Evolutionary conservation across 371 early-diverging fungal species (phyloP).

Genomic region (Rhizomucor pusillus): DNA sequence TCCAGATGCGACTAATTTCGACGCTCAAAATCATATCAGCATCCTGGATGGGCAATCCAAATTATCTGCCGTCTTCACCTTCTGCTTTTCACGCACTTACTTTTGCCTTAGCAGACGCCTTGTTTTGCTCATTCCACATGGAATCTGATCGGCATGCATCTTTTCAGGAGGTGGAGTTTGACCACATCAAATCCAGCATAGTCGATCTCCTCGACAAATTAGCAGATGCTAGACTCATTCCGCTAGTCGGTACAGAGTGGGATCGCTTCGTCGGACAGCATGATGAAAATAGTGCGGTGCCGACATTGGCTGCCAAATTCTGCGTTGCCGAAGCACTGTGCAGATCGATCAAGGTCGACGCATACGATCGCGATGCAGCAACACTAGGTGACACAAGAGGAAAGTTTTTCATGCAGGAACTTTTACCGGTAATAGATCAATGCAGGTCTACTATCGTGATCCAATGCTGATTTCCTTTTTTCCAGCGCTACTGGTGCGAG

Average conservation of each 20-base stretch:
- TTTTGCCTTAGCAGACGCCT: slow-evolving; percentile 39
- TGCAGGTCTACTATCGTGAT: too few species aligned
- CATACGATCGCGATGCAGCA: not conserved
- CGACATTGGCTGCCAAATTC: slow-evolving; percentile 16
- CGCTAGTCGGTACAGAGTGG: slow-evolving; percentile 25
- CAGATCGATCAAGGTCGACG: slow-evolving; percentile 23
- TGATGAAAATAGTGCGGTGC: not conserved
- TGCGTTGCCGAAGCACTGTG: slow-evolving; percentile 36
- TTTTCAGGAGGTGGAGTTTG: slow-evolving; percentile 8
- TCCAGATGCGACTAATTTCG: slow-evolving; percentile 30
- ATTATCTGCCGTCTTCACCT: slow-evolving; percentile 37
- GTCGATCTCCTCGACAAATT: slow-evolving; percentile 27
- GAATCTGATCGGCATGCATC: slow-evolving; percentile 6
- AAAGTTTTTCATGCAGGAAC: slow-evolving; percentile 21
- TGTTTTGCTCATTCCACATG: slow-evolving; percentile 14
- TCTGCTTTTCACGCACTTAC: slow-evolving; percentile 39
- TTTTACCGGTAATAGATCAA: slow-evolving; percentile 14
- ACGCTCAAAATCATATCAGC: slow-evolving; percentile 25
- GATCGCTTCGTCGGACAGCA: slow-evolving; percentile 8
- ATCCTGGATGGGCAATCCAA: slow-evolving; percentile 21
- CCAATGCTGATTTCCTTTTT: too few species aligned
- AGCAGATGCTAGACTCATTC: slow-evolving; percentile 27
- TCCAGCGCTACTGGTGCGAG: slow-evolving; percentile 35
- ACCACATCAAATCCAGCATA: slow-evolving; percentile 22
- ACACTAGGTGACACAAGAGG: slow-evolving; percentile 4